Evolutionary conservation across 192 early-diverging fungal genomes (phyloP).

Genomic region (Gigaspora rosea): DNA sequence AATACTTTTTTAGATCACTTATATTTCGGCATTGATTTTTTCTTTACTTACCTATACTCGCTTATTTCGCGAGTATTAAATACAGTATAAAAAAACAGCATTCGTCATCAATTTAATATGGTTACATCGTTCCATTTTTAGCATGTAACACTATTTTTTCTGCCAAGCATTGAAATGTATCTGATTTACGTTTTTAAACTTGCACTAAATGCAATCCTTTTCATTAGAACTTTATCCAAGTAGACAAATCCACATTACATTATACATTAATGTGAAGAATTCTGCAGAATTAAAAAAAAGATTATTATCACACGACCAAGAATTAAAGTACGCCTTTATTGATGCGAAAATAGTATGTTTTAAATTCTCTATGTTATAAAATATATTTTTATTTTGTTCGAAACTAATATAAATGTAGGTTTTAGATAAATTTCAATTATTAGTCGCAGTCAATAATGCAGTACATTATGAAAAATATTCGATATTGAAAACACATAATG

Average conservation of each 20-base stretch:
- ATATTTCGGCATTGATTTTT: no score
- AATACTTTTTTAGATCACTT: no score
- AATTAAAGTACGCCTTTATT: slow-evolving; percentile 41
- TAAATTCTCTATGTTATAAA: not conserved
- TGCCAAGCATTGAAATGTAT: no score
- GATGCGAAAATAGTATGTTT: slow-evolving; percentile 42
- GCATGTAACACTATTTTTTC: no score
- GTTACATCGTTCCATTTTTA: no score
- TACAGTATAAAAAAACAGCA: no score
- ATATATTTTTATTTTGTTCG: not conserved
- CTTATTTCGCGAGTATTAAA: no score
- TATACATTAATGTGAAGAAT: slow-evolving; percentile 43
- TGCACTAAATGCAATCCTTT: slow-evolving; percentile 40
- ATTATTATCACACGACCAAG: slow-evolving; percentile 38
- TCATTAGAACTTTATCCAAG: slow-evolving; percentile 40
- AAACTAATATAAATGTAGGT: slow-evolving; percentile 39
- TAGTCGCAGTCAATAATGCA: slow-evolving; percentile 54
- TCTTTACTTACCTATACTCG: no score
- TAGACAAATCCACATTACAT: slow-evolving; percentile 38
- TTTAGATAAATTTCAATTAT: slow-evolving; percentile 50
- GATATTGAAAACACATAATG: slow-evolving; percentile 55
- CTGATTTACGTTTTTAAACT: no score
- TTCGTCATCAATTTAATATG: no score
- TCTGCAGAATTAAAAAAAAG: slow-evolving; percentile 40
- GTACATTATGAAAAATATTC: slow-evolving; percentile 46